Base-by-base conservation (phyloP, 768 basidiomycete species). In the Ramaria rubella region DNA sequence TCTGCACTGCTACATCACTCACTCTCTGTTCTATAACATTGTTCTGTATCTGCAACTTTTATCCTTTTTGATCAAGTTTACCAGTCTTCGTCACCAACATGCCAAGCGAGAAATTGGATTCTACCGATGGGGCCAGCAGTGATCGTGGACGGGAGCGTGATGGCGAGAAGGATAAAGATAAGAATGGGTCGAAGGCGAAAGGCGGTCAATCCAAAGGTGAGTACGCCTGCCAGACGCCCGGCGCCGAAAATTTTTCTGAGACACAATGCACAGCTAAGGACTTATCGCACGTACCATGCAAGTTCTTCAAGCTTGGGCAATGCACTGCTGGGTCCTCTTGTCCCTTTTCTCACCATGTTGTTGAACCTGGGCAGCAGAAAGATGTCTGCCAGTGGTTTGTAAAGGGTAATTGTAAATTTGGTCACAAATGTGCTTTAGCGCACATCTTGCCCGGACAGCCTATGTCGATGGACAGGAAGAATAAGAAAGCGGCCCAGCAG, bases 381-480 rank as follows among this genome's bases (percentile, higher is more conserved):
- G 89, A 89, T 61, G 80, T 83, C 38, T 91, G 90, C 65, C 82
- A 87, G 5, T 93, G 90, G 90, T 93, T 87, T 64, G 81, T 95
- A 60, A 98, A 97, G 72, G 94, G 95, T 0, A 94, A 90, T 70
- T 87, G 85, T 75, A 85, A 84, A 67, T 87, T 87, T 61, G 86
- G 78, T 5, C 83, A 76, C 64, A 78, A 97, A 68, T 94, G 95
- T 64, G 95, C 95, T 3, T 81, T 98, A 36, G 94, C 94, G 1
- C 95, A 98, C 68, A 77, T 99, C 53, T 77, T 94, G 7, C 95
- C 95, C 1, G 95, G 94, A 8, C 93, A 98, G 73, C 86, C 80
- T 65, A 87, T 94, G 83, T 81, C 86, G 6, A 94, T 95, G 90
- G 95, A 98, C 66, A 76, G 94, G 63, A 95, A 96, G 80, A 97